These are phyloP conservation scores for Recurvomyces mirabilis DNA, from an alignment of 495 filamentous ascomycete genomes.

Conservation along the genomic window DNA sequence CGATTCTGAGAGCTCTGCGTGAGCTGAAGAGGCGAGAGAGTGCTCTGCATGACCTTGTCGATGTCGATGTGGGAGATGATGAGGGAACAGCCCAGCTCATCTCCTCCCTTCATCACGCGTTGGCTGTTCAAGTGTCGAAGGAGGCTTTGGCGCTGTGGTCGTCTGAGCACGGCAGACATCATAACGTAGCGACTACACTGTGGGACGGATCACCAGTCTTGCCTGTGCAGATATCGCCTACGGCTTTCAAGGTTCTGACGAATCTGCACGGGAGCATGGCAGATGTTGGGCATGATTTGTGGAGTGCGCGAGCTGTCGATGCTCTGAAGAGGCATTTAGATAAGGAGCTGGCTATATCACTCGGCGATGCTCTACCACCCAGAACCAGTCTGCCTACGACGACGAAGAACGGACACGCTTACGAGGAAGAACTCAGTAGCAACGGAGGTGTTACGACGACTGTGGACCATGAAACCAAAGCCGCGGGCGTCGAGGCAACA, in stretches of 20 bases:
- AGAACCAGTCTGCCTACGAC: constrained; percentile 17
- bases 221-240: constrained; percentile 72
- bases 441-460: no score
- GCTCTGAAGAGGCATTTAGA: constrained; percentile 43
- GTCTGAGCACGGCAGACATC: not conserved
- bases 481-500: no score
- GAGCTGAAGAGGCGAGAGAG: constrained; percentile 61
- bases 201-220: constrained; percentile 71
- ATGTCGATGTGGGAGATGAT: not conserved
- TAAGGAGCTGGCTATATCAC: constrained; percentile 25
- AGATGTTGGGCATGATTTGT: constrained; percentile 61
- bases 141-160: no score
- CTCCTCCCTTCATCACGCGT: no score
- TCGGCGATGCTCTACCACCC: constrained; percentile 17
- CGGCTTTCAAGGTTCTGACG: constrained; percentile 62
- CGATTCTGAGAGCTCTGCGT: constrained; percentile 64
- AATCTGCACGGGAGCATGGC: constrained; percentile 56
- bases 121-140: no score
- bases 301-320: constrained; percentile 59
- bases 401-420: not conserved
- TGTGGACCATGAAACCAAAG: no score
- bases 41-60: constrained; percentile 11
- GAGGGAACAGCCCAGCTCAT: not conserved
- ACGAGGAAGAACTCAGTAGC: no score
- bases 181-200: constrained; percentile 25